Conservation (phyloP, 257 asterid species). For the Salvia rosmarinus region DNA sequence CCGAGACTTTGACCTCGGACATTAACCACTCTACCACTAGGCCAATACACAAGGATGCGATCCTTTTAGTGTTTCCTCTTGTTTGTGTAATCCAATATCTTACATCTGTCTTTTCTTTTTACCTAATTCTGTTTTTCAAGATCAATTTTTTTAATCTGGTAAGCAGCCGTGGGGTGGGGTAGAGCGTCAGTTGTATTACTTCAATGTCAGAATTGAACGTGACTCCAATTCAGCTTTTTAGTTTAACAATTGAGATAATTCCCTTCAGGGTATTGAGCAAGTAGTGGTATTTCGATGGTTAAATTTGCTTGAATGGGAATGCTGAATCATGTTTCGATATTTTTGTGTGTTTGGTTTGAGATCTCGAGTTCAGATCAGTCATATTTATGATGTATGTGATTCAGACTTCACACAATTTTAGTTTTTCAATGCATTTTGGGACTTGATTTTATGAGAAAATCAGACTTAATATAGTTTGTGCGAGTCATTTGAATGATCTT, state of each 20-base stretch:
- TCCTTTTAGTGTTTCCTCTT: slow-evolving; percentile 29
- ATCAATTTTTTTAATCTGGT: slow-evolving; percentile 26
- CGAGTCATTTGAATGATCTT: slow-evolving; percentile 14
- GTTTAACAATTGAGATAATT: slow-evolving; percentile 29
- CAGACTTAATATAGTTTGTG: slow-evolving; percentile 27
- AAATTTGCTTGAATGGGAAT: slow-evolving; percentile 26
- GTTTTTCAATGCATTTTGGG: slow-evolving; percentile 7
- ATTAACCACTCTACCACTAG: too few species aligned
- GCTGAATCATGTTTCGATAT: slow-evolving; percentile 17
- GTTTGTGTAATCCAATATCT: slow-evolving; percentile 8
- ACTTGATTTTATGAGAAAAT: slow-evolving; percentile 34
- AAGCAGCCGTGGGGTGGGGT: slow-evolving; percentile 36
- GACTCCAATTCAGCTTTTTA: slow-evolving; percentile 21
- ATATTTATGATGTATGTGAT: slow-evolving; percentile 22
- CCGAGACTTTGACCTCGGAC: too few species aligned
- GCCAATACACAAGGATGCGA: too few species aligned
- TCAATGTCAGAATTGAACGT: slow-evolving; percentile 2
- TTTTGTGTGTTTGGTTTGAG: slow-evolving; percentile 21
- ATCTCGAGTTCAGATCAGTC: slow-evolving; percentile 26
- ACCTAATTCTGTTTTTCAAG: slow-evolving; percentile 14
- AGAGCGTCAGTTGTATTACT: slow-evolving; percentile 6
- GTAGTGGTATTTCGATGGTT: slow-evolving; percentile 31
- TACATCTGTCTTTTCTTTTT: neutral
- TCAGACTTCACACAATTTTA: neutral
- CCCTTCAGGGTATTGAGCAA: slow-evolving; percentile 10